Conservation (phyloP, 2,329 filamentous ascomycete genomes). For the Cladosporium cucumerinum region DNA sequence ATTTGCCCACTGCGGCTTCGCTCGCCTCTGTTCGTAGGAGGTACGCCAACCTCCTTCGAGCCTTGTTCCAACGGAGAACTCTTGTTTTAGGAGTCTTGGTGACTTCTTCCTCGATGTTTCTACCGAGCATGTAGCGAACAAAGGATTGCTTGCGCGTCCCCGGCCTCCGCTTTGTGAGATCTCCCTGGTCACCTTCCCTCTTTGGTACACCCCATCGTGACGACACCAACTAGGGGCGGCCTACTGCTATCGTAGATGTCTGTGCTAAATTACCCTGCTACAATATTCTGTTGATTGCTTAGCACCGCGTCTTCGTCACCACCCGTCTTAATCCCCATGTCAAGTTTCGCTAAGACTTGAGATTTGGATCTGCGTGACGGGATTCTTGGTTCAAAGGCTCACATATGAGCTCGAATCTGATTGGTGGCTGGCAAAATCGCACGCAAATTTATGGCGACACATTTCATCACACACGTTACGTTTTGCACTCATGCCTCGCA, state of each 20-base stretch:
- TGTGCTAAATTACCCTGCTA: neutral
- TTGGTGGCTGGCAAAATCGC: neutral
- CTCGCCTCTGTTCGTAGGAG: neutral
- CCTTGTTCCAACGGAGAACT: neutral
- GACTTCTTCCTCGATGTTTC: neutral
- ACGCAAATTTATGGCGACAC: neutral
- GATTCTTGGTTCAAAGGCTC: neutral
- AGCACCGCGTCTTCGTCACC: neutral
- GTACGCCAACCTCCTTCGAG: neutral
- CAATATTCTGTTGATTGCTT: neutral
- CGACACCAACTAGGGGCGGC: neutral
- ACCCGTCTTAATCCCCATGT: neutral
- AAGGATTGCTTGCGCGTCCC: conserved; percentile 10
- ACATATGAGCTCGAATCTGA: neutral
- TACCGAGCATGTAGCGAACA: neutral
- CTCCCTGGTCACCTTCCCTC: neutral
- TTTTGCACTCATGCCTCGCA: neutral
- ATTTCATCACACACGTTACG: neutral
- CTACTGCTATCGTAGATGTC: neutral
- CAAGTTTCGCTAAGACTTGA: neutral
- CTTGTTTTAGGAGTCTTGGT: neutral
- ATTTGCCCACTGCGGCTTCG: too few relatives aligned
- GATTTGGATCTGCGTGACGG: neutral
- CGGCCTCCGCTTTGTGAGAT: neutral
- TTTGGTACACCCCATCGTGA: neutral